phyloP scores from a whole-genome alignment of 1,139 yeast genomes.

The Magnusiomyces tetraspermus region DNA sequence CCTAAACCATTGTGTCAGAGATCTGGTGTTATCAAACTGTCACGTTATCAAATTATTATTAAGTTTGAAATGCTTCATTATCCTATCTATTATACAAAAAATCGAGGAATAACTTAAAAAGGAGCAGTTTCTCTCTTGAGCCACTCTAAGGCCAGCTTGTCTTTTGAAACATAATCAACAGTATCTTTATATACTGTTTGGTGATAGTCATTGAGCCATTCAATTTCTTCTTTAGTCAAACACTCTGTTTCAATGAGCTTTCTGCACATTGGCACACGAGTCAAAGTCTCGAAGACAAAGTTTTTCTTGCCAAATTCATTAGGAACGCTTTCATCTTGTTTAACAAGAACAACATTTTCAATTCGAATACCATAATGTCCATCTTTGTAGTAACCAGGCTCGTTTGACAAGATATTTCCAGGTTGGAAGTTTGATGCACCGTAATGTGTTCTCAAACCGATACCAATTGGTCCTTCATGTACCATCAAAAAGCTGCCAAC shows the following conservation, averaged over 20 bases:
- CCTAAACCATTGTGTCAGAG: no score
- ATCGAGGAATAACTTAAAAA: not conserved
- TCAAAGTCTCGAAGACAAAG: conserved; percentile 73
- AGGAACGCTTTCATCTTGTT: conserved; percentile 37
- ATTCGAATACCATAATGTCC: conserved; percentile 91
- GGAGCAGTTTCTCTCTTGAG: conserved; percentile 11
- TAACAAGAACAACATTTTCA: conserved; percentile 66
- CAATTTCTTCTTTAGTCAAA: conserved; percentile 52
- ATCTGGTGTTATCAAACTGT: no score
- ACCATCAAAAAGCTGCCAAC: conserved; percentile 87
- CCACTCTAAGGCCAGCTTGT: conserved; percentile 30
- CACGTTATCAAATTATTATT: no score
- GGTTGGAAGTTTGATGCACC: conserved; percentile 39
- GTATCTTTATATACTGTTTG: conserved; percentile 49
- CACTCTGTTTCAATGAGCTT: conserved; percentile 52
- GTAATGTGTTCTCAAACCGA: conserved; percentile 48
- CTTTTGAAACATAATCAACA: conserved; percentile 40
- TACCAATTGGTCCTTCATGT: conserved; percentile 94
- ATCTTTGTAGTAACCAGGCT: conserved; percentile 92
- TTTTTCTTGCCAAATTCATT: conserved; percentile 47
- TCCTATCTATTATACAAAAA: no score
- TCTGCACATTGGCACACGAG: conserved; percentile 77
- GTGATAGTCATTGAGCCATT: conserved; percentile 66
- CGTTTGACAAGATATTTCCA: conserved; percentile 83
- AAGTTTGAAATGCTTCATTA: no score